These are phyloP conservation scores for Cyclotella atomus DNA, from an alignment of 108 stramenopile genomes.

Conservation along the genomic window DNA sequence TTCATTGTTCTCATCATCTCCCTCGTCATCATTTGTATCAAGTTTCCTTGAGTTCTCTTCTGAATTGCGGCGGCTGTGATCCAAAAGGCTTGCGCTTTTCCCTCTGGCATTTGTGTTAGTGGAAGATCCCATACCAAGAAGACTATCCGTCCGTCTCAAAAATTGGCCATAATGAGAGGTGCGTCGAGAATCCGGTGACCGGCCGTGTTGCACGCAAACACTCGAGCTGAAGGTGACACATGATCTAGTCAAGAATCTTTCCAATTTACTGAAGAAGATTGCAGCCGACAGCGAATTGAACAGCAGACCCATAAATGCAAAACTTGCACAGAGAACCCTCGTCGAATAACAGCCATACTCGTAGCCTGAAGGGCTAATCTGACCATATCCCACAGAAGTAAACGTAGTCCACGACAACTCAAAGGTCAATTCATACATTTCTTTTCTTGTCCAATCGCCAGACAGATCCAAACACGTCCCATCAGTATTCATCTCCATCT, in stretches of 20 bases:
- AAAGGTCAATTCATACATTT: slow-evolving; percentile 27
- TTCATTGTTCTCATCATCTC: no score
- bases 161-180: slow-evolving; percentile 7
- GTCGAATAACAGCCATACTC: slow-evolving; percentile 27
- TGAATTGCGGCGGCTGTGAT: no score
- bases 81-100: no score
- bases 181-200: background rate
- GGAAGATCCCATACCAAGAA: no score
- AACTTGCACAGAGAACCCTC: slow-evolving; percentile 19
- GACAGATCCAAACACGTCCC: slow-evolving; percentile 22
- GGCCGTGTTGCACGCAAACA: slow-evolving; percentile 33
- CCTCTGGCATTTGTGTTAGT: no score
- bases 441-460: background rate
- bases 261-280: slow-evolving; percentile 34
- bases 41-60: no score
- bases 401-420: slow-evolving; percentile 48
- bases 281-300: slow-evolving; percentile 38
- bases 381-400: slow-evolving; percentile 46
- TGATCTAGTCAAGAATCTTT: slow-evolving; percentile 22
- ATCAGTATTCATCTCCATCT: slow-evolving; percentile 15
- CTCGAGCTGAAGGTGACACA: slow-evolving; percentile 33
- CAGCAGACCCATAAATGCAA: slow-evolving; percentile 47
- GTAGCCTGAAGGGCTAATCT: slow-evolving; percentile 11
- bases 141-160: background rate
- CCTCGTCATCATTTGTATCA: no score